phyloP scores from a whole-genome alignment of 2,329 filamentous ascomycete genomes.

The Alternaria longipes region DNA sequence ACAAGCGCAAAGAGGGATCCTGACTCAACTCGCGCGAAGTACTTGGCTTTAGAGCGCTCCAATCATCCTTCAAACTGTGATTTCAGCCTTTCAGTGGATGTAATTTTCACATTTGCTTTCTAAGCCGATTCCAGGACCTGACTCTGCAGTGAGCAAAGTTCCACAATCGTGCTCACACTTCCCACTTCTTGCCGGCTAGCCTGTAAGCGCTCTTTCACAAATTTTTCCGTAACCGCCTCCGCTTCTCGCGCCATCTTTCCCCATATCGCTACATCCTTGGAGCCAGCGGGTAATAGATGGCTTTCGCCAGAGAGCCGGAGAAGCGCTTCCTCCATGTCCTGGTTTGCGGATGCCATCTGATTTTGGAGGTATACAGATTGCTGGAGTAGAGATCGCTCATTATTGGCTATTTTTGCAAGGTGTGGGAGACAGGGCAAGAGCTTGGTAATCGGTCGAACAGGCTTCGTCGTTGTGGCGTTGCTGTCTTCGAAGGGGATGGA shows the following conservation, averaged over 20 bases:
- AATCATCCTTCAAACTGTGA: no score
- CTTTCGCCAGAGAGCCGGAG: slow-evolving; percentile 51
- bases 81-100: no score
- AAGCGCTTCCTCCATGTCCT: slow-evolving; percentile 40
- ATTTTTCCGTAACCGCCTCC: slow-evolving; percentile 27
- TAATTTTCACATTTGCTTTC: no score
- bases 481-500: neutral
- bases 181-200: slow-evolving; percentile 36
- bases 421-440: slow-evolving; percentile 44
- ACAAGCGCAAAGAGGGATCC: no score
- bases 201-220: slow-evolving; percentile 31
- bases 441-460: slow-evolving; percentile 27
- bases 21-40: no score
- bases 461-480: slow-evolving; percentile 14
- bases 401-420: slow-evolving; percentile 35
- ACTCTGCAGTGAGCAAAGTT: slow-evolving; percentile 42
- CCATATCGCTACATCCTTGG: slow-evolving; percentile 40
- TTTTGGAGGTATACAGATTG: slow-evolving; percentile 47
- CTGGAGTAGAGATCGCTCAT: slow-evolving; percentile 45
- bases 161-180: slow-evolving; percentile 36
- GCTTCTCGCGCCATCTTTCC: slow-evolving; percentile 34
- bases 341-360: slow-evolving; percentile 43
- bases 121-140: slow-evolving; percentile 17
- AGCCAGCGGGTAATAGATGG: slow-evolving; percentile 48
- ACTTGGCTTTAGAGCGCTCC: no score